Percentiles rank a stretch among this genome's conserved stretches.
These are phyloP conservation scores for Wickerhamiella azymoides DNA, from an alignment of 805 yeast species.

Conservation along the genomic window DNA sequence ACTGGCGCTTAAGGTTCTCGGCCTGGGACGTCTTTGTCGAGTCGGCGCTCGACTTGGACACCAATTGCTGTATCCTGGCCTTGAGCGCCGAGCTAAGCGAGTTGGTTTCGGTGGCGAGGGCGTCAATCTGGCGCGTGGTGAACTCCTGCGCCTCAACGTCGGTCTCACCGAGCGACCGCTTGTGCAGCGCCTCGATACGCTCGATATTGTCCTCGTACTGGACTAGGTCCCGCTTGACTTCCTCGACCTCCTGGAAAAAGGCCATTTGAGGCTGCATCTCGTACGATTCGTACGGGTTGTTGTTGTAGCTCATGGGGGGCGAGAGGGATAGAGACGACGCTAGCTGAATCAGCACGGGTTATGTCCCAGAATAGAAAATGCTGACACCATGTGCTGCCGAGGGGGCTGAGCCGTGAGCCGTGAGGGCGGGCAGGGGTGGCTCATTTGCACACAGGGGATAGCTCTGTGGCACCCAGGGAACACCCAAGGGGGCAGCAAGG, in stretches of 20 bases:
- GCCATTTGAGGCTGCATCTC: constrained; percentile 24
- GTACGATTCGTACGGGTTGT: constrained; percentile 11
- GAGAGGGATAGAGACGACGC: background rate
- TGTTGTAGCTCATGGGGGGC: constrained; percentile 7
- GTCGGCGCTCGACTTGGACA: constrained; percentile 40
- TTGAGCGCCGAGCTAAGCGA: constrained; percentile 65
- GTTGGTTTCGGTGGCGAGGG: constrained; percentile 61
- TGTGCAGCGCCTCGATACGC: constrained; percentile 56
- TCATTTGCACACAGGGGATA: too few species aligned
- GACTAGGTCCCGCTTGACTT: constrained; percentile 52
- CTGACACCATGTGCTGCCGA: constrained; percentile 1
- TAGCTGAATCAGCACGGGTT: background rate
- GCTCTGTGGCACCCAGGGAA: too few species aligned
- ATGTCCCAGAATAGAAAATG: background rate
- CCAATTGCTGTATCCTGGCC: constrained; percentile 60
- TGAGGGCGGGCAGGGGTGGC: too few species aligned
- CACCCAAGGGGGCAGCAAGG: too few species aligned
- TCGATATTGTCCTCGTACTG: constrained; percentile 58
- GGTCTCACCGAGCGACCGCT: constrained; percentile 56
- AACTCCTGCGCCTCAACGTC: constrained; percentile 56
- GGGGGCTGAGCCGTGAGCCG: too few species aligned
- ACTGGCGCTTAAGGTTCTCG: constrained; percentile 71
- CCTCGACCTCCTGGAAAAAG: constrained; percentile 57
- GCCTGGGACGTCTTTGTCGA: constrained; percentile 80
- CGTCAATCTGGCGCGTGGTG: constrained; percentile 62